phyloP scores from a whole-genome alignment of 257 asterid species.

The Scutellaria galericulata region DNA sequence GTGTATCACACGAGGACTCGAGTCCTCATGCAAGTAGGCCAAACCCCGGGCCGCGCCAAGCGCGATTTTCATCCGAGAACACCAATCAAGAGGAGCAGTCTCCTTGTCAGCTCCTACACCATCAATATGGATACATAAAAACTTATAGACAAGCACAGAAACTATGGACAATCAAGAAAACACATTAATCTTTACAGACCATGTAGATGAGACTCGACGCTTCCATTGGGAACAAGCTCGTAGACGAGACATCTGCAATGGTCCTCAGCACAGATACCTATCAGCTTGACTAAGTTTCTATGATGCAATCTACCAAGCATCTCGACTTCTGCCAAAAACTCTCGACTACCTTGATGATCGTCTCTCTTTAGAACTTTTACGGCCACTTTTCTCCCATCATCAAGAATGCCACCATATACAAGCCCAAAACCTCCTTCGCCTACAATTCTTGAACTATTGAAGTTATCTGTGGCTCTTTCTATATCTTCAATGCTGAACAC shows the following conservation, averaged over 20 bases:
- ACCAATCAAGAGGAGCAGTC: slow-evolving; percentile 78
- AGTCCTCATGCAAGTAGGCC: slow-evolving; percentile 94
- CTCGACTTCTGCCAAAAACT: slow-evolving; percentile 93
- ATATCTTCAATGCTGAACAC: slow-evolving; percentile 60
- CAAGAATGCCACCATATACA: slow-evolving; percentile 80
- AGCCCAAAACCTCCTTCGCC: slow-evolving; percentile 98
- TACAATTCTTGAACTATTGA: slow-evolving; percentile 53
- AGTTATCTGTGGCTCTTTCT: slow-evolving; percentile 66
- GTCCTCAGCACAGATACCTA: slow-evolving; percentile 83
- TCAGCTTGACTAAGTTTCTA: slow-evolving; percentile 76
- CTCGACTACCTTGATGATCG: slow-evolving; percentile 83
- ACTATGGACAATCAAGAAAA: not conserved
- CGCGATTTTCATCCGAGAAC: slow-evolving; percentile 81
- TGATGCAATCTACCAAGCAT: slow-evolving; percentile 93
- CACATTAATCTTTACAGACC: slow-evolving; percentile 45
- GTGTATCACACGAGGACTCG: slow-evolving; percentile 95
- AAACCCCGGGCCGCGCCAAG: slow-evolving; percentile 91
- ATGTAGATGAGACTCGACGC: slow-evolving; percentile 89
- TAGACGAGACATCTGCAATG: slow-evolving; percentile 72
- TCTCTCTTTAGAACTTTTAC: slow-evolving; percentile 85
- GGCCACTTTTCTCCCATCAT: slow-evolving; percentile 76
- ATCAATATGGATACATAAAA: not conserved
- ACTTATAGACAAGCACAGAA: too few relatives aligned
- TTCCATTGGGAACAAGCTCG: slow-evolving; percentile 91
- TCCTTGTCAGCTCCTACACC: slow-evolving; percentile 68